These are phyloP conservation scores for Amoeboaphelidium protococcarum DNA, from an alignment of 371 early-diverging fungal species.

Conservation along the genomic window DNA sequence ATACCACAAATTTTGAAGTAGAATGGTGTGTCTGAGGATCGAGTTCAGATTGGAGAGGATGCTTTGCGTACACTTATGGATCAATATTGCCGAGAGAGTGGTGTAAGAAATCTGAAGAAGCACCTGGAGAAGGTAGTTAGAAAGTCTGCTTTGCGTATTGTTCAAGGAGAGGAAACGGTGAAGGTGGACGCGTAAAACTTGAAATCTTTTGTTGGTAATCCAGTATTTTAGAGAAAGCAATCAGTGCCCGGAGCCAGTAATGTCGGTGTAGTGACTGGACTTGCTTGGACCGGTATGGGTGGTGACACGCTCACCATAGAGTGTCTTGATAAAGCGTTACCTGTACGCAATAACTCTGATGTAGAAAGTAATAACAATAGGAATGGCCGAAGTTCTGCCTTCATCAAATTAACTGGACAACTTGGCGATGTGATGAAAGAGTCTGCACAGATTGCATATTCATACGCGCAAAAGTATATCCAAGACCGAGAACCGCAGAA, in stretches of 20 bases:
- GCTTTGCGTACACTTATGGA: slow-evolving; percentile 59
- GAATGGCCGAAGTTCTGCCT: slow-evolving; percentile 4
- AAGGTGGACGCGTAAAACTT: slow-evolving; percentile 23
- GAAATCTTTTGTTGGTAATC: slow-evolving; percentile 75
- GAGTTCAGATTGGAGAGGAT: slow-evolving; percentile 35
- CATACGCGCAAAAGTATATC: slow-evolving; percentile 57
- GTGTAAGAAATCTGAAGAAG: slow-evolving; percentile 87
- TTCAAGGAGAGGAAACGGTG: slow-evolving; percentile 17
- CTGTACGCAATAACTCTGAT: slow-evolving; percentile 20
- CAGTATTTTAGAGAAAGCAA: slow-evolving; percentile 63
- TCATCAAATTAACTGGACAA: slow-evolving; percentile 50
- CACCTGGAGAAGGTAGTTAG: slow-evolving; percentile 89
- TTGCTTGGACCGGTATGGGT: slow-evolving; percentile 84
- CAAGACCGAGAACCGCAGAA: slow-evolving; percentile 42
- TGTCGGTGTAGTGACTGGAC: slow-evolving; percentile 76
- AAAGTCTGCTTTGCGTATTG: slow-evolving; percentile 71
- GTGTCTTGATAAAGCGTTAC: slow-evolving; percentile 65
- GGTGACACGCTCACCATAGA: slow-evolving; percentile 84
- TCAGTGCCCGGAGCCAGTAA: slow-evolving; percentile 57
- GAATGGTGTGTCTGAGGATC: slow-evolving; percentile 41
- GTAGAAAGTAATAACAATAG: background rate
- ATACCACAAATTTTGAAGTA: slow-evolving; percentile 51
- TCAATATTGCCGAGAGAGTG: slow-evolving; percentile 82
- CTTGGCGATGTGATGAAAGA: slow-evolving; percentile 97
- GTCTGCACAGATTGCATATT: slow-evolving; percentile 77